Percentiles rank a stretch among this genome's conserved stretches.
phyloP scores from a whole-genome alignment of 148 eudicot species.

The Vaccinium vitisidaea region DNA sequence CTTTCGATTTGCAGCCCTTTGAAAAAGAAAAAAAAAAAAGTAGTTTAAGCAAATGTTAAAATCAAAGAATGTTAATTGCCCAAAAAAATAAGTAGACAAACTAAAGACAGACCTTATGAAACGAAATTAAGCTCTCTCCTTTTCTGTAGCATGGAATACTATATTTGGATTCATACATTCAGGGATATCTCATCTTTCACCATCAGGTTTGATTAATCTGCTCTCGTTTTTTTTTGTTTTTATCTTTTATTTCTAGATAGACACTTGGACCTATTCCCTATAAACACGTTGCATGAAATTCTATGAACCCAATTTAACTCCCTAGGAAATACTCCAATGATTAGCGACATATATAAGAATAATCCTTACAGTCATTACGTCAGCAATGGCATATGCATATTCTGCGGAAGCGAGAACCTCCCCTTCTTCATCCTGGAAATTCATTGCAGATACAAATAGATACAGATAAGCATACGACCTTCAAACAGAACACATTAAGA shows the following conservation, averaged over 20 bases:
- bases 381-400: slow-evolving; percentile 84
- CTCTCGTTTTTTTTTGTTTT: background rate
- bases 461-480: background rate
- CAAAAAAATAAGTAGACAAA: background rate
- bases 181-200: background rate
- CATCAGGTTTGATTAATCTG: background rate
- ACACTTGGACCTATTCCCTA: background rate
- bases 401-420: slow-evolving; percentile 81
- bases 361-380: slow-evolving; percentile 76
- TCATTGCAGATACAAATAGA: slow-evolving; percentile 10
- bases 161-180: background rate
- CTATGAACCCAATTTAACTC: background rate
- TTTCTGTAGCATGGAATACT: background rate
- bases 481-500: background rate
- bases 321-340: background rate
- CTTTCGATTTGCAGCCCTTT: slow-evolving; percentile 65
- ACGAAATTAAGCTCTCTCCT: background rate
- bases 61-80: background rate
- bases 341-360: background rate
- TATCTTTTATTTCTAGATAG: background rate
- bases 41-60: slow-evolving; percentile 11
- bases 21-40: background rate
- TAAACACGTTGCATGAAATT: background rate
- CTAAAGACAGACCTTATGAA: background rate
- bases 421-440: slow-evolving; percentile 63